Conservation (phyloP, 805 yeast genomes). For the Kodamaea leandrae region DNA sequence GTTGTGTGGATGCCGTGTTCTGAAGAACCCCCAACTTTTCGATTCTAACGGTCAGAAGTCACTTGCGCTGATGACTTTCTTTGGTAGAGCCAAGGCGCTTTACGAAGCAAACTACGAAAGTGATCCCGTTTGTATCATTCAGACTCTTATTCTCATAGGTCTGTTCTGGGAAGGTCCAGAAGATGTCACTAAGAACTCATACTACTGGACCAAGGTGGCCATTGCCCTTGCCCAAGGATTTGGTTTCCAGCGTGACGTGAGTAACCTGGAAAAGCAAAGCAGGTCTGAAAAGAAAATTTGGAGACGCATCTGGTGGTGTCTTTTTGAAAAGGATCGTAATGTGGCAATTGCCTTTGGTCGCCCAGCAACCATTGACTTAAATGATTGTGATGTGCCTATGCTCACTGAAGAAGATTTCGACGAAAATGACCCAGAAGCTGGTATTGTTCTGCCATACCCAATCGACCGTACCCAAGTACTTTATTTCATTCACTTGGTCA, state of each 20-base stretch:
- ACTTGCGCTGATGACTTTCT: constrained; percentile 50
- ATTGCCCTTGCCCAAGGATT: constrained; percentile 69
- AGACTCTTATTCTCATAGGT: constrained; percentile 59
- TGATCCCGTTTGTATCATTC: constrained; percentile 61
- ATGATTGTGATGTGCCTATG: constrained; percentile 78
- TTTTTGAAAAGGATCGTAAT: constrained; percentile 67
- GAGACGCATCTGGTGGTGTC: constrained; percentile 75
- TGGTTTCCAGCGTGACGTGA: constrained; percentile 66
- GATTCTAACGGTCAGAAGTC: constrained; percentile 53
- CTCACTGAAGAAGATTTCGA: constrained; percentile 61
- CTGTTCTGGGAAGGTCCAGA: constrained; percentile 76
- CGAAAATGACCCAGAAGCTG: constrained; percentile 45
- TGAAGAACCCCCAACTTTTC: constrained; percentile 49
- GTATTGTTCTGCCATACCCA: constrained; percentile 40
- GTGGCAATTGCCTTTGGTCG: constrained; percentile 73
- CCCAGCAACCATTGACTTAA: constrained; percentile 64
- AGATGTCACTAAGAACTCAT: constrained; percentile 61
- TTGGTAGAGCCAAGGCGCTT: constrained; percentile 70
- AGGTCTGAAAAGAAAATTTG: constrained; percentile 46
- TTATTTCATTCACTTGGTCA: constrained; percentile 60
- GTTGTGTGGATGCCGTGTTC: constrained; percentile 64
- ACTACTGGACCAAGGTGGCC: constrained; percentile 70
- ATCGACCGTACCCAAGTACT: constrained; percentile 49
- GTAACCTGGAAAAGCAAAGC: constrained; percentile 38
- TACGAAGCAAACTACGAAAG: constrained; percentile 68